phyloP scores from a whole-genome alignment of 306 rosid species.

The Prunus padus region DNA sequence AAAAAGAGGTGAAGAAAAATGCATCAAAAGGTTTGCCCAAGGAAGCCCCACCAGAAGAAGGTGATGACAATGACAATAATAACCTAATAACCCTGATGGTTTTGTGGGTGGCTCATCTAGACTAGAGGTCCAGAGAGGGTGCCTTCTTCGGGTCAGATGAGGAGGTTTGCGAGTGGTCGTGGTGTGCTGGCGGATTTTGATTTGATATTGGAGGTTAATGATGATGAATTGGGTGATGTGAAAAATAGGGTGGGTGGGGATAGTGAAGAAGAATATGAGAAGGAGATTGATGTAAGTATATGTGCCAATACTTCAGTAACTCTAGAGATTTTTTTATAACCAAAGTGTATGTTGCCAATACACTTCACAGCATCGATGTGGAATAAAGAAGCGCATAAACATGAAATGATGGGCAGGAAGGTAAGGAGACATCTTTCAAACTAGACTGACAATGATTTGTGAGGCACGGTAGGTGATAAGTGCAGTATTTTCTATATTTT shows the following conservation, averaged over 20 bases:
- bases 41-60: constrained; percentile 4
- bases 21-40: constrained; percentile 21
- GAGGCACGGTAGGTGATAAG: too few species aligned
- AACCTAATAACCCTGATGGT: constrained; percentile 3
- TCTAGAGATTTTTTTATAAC: too few species aligned
- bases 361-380: background rate
- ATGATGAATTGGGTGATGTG: background rate
- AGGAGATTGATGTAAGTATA: too few species aligned
- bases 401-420: too few species aligned
- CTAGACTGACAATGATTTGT: too few species aligned
- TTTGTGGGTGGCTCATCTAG: constrained; percentile 9
- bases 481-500: too few species aligned
- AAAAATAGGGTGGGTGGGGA: background rate
- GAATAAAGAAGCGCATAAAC: background rate
- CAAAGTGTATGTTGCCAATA: background rate
- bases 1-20: constrained; percentile 22
- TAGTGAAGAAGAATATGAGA: background rate
- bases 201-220: background rate
- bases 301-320: background rate
- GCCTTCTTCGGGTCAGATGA: constrained; percentile 22
- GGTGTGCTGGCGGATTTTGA: constrained; percentile 17
- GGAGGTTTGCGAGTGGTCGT: too few species aligned
- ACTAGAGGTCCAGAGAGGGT: background rate
- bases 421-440: too few species aligned
- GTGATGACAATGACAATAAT: background rate